Conservation (phyloP, 495 filamentous ascomycete species). For the Podospora sp. region DNA sequence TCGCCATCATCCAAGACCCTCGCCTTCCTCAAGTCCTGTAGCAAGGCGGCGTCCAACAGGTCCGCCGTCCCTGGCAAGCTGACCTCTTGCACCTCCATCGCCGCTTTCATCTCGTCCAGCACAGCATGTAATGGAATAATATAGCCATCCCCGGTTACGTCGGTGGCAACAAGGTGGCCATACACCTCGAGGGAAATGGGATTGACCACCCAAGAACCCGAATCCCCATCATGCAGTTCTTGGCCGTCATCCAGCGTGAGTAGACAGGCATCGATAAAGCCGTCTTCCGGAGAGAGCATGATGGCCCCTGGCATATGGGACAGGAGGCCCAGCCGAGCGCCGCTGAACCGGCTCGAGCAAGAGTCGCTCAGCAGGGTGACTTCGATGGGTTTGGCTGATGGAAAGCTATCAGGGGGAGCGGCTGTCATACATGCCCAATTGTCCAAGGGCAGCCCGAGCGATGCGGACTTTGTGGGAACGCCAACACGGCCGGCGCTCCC, state of each 20-base stretch:
- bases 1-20: too few relatives aligned
- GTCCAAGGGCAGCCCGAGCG: not conserved
- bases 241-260: slow-evolving; percentile 18
- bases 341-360: not conserved
- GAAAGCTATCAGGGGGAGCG: slow-evolving; percentile 18
- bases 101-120: too few relatives aligned
- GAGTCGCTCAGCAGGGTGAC: slow-evolving; percentile 14
- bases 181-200: too few relatives aligned
- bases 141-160: too few relatives aligned
- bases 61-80: too few relatives aligned
- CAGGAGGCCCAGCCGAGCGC: slow-evolving; percentile 13
- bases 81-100: too few relatives aligned
- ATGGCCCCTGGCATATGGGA: slow-evolving; percentile 21
- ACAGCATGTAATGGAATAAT: too few relatives aligned
- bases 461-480: not conserved
- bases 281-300: slow-evolving; percentile 17
- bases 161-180: too few relatives aligned
- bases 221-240: slow-evolving; percentile 31
- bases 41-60: too few relatives aligned
- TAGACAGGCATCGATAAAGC: slow-evolving; percentile 21
- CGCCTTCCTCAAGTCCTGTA: too few relatives aligned
- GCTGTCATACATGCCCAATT: not conserved
- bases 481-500: not conserved
- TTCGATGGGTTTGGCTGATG: slow-evolving; percentile 5
- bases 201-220: not conserved